Base-by-base conservation (phyloP, 2,329 filamentous ascomycete genomes). In the Ophiobolus disseminans region DNA sequence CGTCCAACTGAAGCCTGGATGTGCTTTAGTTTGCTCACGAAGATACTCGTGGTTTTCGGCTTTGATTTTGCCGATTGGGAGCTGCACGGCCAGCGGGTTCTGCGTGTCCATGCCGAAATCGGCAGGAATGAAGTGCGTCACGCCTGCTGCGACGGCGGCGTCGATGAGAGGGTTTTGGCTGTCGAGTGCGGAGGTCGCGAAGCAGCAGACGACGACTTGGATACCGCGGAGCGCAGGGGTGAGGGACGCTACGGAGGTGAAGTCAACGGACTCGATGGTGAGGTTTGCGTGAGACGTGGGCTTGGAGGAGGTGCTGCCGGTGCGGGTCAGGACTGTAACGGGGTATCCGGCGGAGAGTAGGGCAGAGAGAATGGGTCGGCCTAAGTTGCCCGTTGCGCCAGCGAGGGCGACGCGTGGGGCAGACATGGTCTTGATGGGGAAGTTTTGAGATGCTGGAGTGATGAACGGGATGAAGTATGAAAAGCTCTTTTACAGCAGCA, bases 121-220 rank as follows among this genome's bases (percentile, higher is more conserved):
- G 2, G 62, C 62, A 2, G 74, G 74, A 26, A 77, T 64, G 51
- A 75, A 66, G n/a, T 71, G 65, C 34, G 63, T 61, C 3, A 76
- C 73, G 6, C 73, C 70, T 1, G 72, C 71, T 4, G 68, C 63
- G 35, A 75, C 57, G n/a, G 73, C 62, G 5, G 73, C 74, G 40
- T 75, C 71, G 40, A 76, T 64, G 23, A 77, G 54, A 9, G 54
- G 50, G 42, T 49, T 36, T 35, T 38, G 23, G 9, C 40, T 34
- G 53, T 53, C 20, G 51, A 73, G 40, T 7, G 59, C 60, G 19
- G 67, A 49, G 4, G 60, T 58, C 1, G 50, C 26, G 4, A 58
- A 55, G 36, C 45, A 52, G 4, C 73, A 41, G 21, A 62, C 62
- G n/a, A 66, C 66, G 35, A 76, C 54, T 32, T 75, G 61, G 13